Percentiles rank a stretch among this genome's conserved stretches.
phyloP scores from a whole-genome alignment of 208 protist species.

The Pavlovales sp. region DNA sequence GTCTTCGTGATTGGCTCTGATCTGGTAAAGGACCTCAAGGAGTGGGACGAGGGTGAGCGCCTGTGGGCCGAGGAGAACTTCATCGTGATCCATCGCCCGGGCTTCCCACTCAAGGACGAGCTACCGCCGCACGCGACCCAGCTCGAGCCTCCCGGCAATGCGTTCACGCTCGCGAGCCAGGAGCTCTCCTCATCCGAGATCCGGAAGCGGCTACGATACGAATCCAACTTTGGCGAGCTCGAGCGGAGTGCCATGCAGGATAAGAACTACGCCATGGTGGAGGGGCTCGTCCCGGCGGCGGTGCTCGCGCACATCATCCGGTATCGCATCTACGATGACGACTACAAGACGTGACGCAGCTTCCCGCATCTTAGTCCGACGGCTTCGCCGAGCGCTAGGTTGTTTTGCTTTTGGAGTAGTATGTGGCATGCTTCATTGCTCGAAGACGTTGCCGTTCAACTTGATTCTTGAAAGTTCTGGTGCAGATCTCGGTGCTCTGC shows the following conservation, averaged over 20 bases:
- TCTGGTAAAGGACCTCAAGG: neutral
- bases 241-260: neutral
- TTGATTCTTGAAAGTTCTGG: too few relatives aligned
- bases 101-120: neutral
- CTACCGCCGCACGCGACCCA: neutral
- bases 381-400: too few relatives aligned
- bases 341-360: too few relatives aligned
- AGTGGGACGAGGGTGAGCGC: neutral
- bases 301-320: slow-evolving; percentile 26
- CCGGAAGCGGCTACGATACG: neutral
- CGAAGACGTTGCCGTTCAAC: too few relatives aligned
- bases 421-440: too few relatives aligned
- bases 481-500: too few relatives aligned
- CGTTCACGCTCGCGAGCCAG: neutral
- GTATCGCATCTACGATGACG: neutral
- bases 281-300: neutral
- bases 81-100: neutral
- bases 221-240: neutral
- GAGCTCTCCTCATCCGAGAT: neutral
- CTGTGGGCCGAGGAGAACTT: neutral
- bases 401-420: too few relatives aligned
- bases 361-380: too few relatives aligned
- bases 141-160: neutral
- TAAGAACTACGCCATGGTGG: neutral
- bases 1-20: neutral